A percentile compares a stretch with the other conserved stretches of the same genome.
These are phyloP conservation scores for Pleurozium schreberi DNA, from an alignment of 225 moss, liverwort and hornwort genomes.

Conservation along the genomic window DNA sequence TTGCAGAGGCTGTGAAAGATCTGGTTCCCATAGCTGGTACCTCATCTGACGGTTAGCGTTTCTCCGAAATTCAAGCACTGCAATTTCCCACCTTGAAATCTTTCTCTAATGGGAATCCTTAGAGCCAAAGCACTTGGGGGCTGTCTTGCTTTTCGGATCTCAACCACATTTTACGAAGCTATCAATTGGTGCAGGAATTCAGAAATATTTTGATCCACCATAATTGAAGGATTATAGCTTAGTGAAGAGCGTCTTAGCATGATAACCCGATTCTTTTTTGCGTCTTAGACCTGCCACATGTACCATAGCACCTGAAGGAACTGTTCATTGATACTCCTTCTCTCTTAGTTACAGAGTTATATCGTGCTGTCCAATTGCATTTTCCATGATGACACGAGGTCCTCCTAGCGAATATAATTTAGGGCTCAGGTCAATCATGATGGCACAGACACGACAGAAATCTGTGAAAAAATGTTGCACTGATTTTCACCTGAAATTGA, in stretches of 20 bases:
- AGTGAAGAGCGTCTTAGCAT: background rate
- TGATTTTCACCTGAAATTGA: background rate
- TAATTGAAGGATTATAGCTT: background rate
- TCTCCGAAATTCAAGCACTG: background rate
- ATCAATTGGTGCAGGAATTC: background rate
- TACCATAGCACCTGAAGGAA: background rate
- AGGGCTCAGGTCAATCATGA: background rate
- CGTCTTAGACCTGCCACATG: background rate
- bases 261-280: background rate
- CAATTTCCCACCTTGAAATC: background rate
- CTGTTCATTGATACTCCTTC: background rate
- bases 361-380: background rate
- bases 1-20: slow-evolving; percentile 59
- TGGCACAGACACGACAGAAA: background rate
- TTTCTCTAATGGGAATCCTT: background rate
- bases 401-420: background rate
- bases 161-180: background rate
- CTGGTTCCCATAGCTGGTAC: slow-evolving; percentile 5
- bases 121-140: background rate
- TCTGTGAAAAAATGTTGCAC: background rate
- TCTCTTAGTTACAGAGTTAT: background rate
- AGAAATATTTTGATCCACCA: background rate
- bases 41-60: slow-evolving; percentile 12
- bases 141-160: background rate
- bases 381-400: background rate